Evolutionary conservation across 2,329 filamentous ascomycete species (phyloP).

Genomic region (Fusarium sp.): DNA sequence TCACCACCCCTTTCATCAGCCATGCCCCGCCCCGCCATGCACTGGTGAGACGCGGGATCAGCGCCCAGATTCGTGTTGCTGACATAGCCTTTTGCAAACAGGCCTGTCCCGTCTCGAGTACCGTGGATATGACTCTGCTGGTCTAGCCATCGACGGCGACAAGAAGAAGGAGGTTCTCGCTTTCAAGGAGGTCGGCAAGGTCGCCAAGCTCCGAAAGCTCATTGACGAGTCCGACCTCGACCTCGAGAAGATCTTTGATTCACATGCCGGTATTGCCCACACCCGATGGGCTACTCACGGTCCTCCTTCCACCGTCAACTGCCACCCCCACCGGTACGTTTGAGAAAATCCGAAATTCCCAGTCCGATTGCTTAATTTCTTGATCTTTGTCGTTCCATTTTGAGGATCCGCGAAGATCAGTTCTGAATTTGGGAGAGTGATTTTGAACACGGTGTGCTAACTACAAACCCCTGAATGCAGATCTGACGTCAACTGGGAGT

Average conservation of each 20-base stretch:
- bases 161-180: conserved; percentile 98
- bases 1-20: conserved; percentile 30
- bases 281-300: conserved; percentile 99
- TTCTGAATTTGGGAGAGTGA: neutral
- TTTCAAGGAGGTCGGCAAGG: conserved; percentile 99
- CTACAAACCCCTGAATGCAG: conserved; percentile 55
- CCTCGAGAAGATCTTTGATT: conserved; percentile 93
- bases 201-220: conserved; percentile 93
- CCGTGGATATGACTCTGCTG: conserved; percentile 97
- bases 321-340: conserved; percentile 93
- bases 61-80: conserved; percentile 40
- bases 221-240: conserved; percentile 86
- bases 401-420: conserved; percentile 3
- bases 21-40: conserved; percentile 38
- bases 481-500: conserved; percentile 95
- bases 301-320: conserved; percentile 91
- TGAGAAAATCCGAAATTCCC: neutral
- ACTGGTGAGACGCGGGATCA: conserved; percentile 41
- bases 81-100: conserved; percentile 52
- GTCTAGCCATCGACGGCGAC: conserved; percentile 94
- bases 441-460: conserved; percentile 25
- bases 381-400: neutral
- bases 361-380: neutral
- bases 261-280: conserved; percentile 98
- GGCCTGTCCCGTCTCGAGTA: conserved; percentile 96